Base-by-base conservation (phyloP, 2,329 filamentous ascomycete species). In the Macrophomina pseudophaseolina region DNA sequence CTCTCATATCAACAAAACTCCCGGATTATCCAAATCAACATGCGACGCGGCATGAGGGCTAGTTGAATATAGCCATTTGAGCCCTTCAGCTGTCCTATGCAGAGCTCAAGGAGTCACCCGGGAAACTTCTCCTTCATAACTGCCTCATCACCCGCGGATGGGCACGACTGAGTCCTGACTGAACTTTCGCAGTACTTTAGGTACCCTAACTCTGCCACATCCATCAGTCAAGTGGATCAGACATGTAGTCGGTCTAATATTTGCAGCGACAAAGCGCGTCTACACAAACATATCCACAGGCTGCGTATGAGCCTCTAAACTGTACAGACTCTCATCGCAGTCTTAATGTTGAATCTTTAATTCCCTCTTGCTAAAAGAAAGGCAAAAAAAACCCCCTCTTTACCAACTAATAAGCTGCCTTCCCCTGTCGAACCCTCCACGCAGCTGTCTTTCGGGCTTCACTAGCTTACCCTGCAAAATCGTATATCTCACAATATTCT, bases 381-480 rank as follows among this genome's bases (percentile, higher is more conserved):
- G 23, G 23, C 2, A 23, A 23, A 23, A 23, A 23, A 5, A 6
- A 16, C n/a, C 18, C 5, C 38, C 2, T 56, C 38, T 56, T 53
- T 23, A 98, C 95, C 95, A 99, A 81, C 94, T 98, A 76, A 92
- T 87, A 72, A 97, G 65, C 8, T 92, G 91, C 76, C 84, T 92
- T 66, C 84, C 85, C 53, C 95, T 84, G 83, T 99, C 93, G 80
- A 98, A 99, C 0, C 95, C 95, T 32, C 92, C 95, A 68, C 95
- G 83, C 70, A 99, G 79, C 83, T 98, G 94, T 65, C 85, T 85
- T 75, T 90, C 90, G 0, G 94, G 92, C 84, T 97, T 97, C 63
- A 98, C 88, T 32, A 98, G 88, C 82, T 97, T 98, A 30, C 95
- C 95, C 81, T 97, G 91, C 73, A 98, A 78, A 3, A 99, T 86